Conservation (phyloP, 2,329 filamentous ascomycete genomes). For the Alternaria arbusti region DNA sequence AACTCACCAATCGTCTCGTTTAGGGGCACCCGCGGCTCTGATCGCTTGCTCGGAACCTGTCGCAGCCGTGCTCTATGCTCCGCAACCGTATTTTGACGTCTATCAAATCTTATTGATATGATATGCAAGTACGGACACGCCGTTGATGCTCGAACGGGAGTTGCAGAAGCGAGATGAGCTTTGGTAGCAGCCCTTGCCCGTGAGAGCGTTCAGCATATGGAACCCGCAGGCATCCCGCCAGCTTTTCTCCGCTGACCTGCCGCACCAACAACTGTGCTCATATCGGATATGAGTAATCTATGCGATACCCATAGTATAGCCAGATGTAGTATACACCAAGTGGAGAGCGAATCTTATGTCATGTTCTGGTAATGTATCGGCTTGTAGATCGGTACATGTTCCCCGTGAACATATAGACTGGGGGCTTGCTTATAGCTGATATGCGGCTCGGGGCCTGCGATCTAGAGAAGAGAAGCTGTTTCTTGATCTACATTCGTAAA, state of each 20-base stretch:
- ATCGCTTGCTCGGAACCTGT: slow-evolving; percentile 12
- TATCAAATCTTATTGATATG: slow-evolving; percentile 1
- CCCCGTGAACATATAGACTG: not conserved
- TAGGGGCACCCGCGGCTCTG: slow-evolving; percentile 6
- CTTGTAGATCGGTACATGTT: not conserved
- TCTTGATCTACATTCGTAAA: not conserved
- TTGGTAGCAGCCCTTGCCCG: not conserved
- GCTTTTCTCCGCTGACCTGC: slow-evolving; percentile 10
- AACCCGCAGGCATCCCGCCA: slow-evolving; percentile 25
- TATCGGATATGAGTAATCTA: not conserved
- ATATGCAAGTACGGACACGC: slow-evolving; percentile 4
- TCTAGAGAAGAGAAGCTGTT: not conserved
- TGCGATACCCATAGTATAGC: not conserved
- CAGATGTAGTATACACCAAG: not conserved
- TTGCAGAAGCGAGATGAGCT: slow-evolving; percentile 10
- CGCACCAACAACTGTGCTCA: not conserved
- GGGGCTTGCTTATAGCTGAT: not conserved
- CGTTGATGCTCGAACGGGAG: not conserved
- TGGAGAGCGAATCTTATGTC: not conserved
- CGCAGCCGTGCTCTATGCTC: slow-evolving; percentile 1
- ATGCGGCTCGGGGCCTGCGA: not conserved
- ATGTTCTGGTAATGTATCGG: not conserved
- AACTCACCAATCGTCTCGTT: slow-evolving; percentile 13
- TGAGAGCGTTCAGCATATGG: not conserved
- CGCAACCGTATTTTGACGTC: slow-evolving; percentile 3